A percentile compares a stretch with the other conserved stretches of the same genome.
Evolutionary conservation across 805 yeast genomes (phyloP).

Genomic region (Yarrowia sp.): DNA sequence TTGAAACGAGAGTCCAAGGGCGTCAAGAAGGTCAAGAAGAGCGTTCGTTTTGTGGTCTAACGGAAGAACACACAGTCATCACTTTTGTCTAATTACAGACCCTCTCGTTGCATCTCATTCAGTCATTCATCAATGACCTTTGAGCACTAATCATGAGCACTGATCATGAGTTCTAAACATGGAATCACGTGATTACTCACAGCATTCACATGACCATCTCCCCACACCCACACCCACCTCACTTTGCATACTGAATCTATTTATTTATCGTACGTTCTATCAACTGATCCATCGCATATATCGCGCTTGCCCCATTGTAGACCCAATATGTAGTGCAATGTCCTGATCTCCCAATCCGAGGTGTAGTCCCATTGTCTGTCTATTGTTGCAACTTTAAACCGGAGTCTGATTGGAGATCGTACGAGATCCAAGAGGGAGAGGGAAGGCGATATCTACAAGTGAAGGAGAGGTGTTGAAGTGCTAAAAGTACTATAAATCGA

Average conservation of each 20-base stretch:
- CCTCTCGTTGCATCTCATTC: not conserved
- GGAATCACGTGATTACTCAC: not conserved
- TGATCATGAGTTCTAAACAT: too few relatives aligned
- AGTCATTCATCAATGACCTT: not conserved
- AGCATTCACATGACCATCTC: too few relatives aligned
- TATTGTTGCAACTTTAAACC: conserved; percentile 7
- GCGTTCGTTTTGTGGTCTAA: conserved; percentile 15
- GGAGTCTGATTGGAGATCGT: not conserved
- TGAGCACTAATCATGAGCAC: not conserved
- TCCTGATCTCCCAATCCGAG: conserved; percentile 7
- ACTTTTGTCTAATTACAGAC: too few relatives aligned
- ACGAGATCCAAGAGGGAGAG: not conserved
- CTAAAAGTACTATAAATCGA: not conserved
- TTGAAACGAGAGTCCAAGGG: conserved; percentile 23
- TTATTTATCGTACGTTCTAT: conserved; percentile 21
- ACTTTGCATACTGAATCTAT: conserved; percentile 12
- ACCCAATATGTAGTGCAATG: not conserved
- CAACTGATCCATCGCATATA: conserved; percentile 17
- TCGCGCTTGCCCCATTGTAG: conserved; percentile 19
- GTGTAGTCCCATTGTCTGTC: not conserved
- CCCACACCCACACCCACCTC: not conserved
- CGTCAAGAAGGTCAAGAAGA: conserved; percentile 25
- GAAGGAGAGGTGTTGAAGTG: too few relatives aligned
- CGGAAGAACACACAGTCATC: too few relatives aligned
- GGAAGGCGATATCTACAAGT: too few relatives aligned